Evolutionary conservation across 2,329 filamentous ascomycete species (phyloP).

Genomic region (Sclerotinia nivalis): DNA sequence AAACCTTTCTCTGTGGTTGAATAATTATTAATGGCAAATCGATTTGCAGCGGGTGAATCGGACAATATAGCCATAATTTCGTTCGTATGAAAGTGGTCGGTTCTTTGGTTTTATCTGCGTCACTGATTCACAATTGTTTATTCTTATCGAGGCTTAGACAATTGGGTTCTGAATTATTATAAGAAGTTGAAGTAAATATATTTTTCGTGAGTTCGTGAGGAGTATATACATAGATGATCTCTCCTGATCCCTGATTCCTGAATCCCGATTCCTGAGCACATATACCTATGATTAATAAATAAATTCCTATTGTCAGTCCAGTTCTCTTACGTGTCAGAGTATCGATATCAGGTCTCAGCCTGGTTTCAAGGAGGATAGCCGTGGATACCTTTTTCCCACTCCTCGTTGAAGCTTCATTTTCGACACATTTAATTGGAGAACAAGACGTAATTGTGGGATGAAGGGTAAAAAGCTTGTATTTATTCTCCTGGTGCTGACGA

Average conservation of each 20-base stretch:
- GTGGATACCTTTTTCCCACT: neutral
- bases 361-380: slow-evolving; percentile 9
- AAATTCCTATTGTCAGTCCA: neutral
- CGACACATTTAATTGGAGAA: neutral
- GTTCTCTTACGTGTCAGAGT: slow-evolving; percentile 12
- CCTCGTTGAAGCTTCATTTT: neutral
- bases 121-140: slow-evolving; percentile 10
- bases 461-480: neutral
- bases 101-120: slow-evolving; percentile 3
- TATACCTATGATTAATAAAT: neutral
- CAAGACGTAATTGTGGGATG: slow-evolving; percentile 6
- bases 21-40: neutral
- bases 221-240: neutral
- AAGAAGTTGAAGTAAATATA: neutral
- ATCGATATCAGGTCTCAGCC: slow-evolving; percentile 5
- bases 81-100: neutral
- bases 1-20: neutral
- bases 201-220: neutral
- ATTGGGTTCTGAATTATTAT: neutral
- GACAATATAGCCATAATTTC: slow-evolving; percentile 21
- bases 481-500: neutral
- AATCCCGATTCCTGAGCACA: neutral
- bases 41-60: slow-evolving; percentile 1
- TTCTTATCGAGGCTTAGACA: slow-evolving; percentile 14
- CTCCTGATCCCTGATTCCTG: neutral